A percentile compares a stretch with the other conserved stretches of the same genome.
These are phyloP conservation scores for Aegilops tauschii DNA, from an alignment of 176 grass and related monocot genomes.

Conservation along the genomic window DNA sequence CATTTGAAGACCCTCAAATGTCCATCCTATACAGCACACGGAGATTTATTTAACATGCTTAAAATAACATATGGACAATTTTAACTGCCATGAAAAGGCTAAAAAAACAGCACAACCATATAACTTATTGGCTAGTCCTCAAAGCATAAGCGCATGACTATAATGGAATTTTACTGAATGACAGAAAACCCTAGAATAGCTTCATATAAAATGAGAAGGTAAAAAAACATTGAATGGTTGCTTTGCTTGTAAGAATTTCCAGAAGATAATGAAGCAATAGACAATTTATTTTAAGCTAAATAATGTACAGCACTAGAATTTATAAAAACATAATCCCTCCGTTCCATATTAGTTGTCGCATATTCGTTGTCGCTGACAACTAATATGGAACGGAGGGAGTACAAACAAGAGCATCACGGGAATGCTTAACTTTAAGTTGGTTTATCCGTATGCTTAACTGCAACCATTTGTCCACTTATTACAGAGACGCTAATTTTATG, in stretches of 20 bases:
- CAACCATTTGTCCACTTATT: not conserved
- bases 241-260: not conserved
- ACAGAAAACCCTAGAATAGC: not conserved
- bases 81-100: not conserved
- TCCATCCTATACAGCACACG: slow-evolving; percentile 55
- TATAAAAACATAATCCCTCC: not conserved
- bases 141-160: not conserved
- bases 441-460: not conserved
- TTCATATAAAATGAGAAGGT: not conserved
- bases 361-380: too few relatives aligned
- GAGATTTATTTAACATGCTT: slow-evolving; percentile 11
- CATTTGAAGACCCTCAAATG: slow-evolving; percentile 91
- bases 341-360: too few relatives aligned
- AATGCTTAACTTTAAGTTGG: not conserved
- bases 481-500: not conserved
- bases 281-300: not conserved
- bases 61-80: slow-evolving; percentile 15
- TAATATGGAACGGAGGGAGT: too few relatives aligned
- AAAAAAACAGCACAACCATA: slow-evolving; percentile 3
- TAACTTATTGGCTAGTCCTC: not conserved
- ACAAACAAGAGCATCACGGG: slow-evolving; percentile 13
- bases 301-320: not conserved
- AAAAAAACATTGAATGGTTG: not conserved
- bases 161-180: not conserved
- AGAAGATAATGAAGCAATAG: not conserved